phyloP scores from a whole-genome alignment of 129 eudicot species.

The Logfia minima region DNA sequence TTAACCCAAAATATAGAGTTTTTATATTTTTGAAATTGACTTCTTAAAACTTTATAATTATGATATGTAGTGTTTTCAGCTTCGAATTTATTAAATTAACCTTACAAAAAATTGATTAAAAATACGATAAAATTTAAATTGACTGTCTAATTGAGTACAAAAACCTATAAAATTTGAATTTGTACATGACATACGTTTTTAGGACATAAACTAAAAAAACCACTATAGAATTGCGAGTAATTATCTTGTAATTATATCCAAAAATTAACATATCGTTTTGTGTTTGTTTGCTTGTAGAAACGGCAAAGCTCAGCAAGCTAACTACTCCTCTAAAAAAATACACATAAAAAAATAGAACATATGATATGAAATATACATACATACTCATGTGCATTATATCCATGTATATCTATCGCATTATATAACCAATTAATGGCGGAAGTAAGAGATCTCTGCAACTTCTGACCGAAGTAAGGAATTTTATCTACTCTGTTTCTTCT shows the following conservation, averaged over 20 bases:
- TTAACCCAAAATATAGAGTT: too few species aligned
- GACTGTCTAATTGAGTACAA: too few species aligned
- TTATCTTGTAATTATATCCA: not conserved
- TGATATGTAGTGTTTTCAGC: too few species aligned
- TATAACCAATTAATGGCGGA: slow-evolving; percentile 42
- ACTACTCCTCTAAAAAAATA: slow-evolving; percentile 29
- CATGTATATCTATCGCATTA: slow-evolving; percentile 22
- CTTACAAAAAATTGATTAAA: too few species aligned
- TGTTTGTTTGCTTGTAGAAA: slow-evolving; percentile 46
- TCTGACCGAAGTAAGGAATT: slow-evolving; percentile 57
- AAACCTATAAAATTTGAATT: not conserved
- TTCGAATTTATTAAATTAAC: too few species aligned
- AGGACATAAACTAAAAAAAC: not conserved
- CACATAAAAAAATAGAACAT: not conserved
- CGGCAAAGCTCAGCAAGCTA: slow-evolving; percentile 42
- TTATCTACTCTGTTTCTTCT: slow-evolving; percentile 25
- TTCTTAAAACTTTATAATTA: too few species aligned
- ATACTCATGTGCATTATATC: not conserved
- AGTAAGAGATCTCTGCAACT: slow-evolving; percentile 72
- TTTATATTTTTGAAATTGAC: too few species aligned
- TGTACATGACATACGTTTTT: not conserved
- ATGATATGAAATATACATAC: not conserved
- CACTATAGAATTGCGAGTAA: not conserved
- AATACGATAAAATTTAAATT: too few species aligned
- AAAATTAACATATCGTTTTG: slow-evolving; percentile 26